Conservation (phyloP, 2,329 filamentous ascomycete genomes). For the Chaetomiaceae sp. region DNA sequence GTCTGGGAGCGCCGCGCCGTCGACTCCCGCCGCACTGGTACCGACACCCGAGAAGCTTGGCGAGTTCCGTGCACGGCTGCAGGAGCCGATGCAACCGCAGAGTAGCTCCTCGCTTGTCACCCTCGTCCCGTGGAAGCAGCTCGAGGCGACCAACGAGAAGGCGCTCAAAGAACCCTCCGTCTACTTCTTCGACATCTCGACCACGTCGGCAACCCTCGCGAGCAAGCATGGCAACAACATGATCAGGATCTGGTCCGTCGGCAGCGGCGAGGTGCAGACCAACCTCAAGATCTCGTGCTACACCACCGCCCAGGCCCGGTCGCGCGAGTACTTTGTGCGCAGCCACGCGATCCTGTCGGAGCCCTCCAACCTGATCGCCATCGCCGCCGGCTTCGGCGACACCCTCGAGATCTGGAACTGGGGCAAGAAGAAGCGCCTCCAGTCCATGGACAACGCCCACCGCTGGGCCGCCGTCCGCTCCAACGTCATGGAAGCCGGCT, state of each 20-base stretch:
- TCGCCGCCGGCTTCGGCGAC: conserved; percentile 37
- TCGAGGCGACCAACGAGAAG: conserved; percentile 20
- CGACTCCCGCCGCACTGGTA: background rate
- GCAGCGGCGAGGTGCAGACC: conserved; percentile 24
- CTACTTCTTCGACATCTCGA: conserved; percentile 35
- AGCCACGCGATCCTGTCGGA: conserved; percentile 40
- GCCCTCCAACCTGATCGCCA: conserved; percentile 34
- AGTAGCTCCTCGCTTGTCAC: conserved; percentile 8
- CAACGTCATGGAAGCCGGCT: conserved; percentile 33
- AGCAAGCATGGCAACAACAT: conserved; percentile 32
- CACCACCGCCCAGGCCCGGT: conserved; percentile 35
- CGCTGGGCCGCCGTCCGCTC: conserved; percentile 36
- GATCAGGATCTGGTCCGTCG: conserved; percentile 28
- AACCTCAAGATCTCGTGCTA: conserved; percentile 37
- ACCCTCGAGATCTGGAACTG: conserved; percentile 39
- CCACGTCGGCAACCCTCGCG: conserved; percentile 31
- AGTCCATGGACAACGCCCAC: conserved; percentile 35
- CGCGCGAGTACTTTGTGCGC: conserved; percentile 40
- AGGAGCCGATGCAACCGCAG: conserved; percentile 6
- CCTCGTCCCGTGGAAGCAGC: conserved; percentile 24
- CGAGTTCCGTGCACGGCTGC: conserved; percentile 7
- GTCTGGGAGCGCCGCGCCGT: conserved; percentile 13
- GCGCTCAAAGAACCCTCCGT: conserved; percentile 29
- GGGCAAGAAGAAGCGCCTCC: conserved; percentile 36
- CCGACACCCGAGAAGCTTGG: conserved; percentile 1